Conservation (phyloP, 106 monocot species). For the Acorus gramineus region DNA sequence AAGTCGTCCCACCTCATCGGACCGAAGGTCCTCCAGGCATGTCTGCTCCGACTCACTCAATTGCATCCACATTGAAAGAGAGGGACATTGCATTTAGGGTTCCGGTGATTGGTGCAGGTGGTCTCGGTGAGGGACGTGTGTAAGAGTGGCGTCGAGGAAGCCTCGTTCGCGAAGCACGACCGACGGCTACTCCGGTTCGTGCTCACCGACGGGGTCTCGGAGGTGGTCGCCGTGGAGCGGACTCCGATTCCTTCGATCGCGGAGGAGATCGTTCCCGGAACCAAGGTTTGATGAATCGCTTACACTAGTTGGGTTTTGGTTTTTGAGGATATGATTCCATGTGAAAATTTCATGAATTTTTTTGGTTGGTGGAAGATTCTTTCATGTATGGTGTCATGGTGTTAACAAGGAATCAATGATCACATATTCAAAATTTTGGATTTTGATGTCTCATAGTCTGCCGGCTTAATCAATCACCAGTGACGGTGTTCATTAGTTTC, state of each 20-base stretch:
- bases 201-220: constrained; percentile 78
- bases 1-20: constrained; percentile 46
- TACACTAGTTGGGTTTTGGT: no score
- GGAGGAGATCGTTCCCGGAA: constrained; percentile 69
- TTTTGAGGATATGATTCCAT: no score
- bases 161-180: constrained; percentile 29
- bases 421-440: no score
- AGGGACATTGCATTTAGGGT: neutral
- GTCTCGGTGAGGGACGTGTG: constrained; percentile 64
- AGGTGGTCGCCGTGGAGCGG: constrained; percentile 71
- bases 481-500: no score
- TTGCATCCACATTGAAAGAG: neutral
- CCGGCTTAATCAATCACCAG: no score
- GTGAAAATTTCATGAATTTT: no score
- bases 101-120: constrained; percentile 29
- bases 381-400: no score
- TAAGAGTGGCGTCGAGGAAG: constrained; percentile 57
- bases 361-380: no score
- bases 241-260: constrained; percentile 42
- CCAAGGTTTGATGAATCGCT: constrained; percentile 46
- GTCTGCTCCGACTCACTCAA: neutral
- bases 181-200: constrained; percentile 68
- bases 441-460: no score
- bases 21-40: constrained; percentile 68
- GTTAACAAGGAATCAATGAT: no score